Evolutionary conservation across 306 rosid genomes (phyloP).

Genomic region (Prunus salicina): DNA sequence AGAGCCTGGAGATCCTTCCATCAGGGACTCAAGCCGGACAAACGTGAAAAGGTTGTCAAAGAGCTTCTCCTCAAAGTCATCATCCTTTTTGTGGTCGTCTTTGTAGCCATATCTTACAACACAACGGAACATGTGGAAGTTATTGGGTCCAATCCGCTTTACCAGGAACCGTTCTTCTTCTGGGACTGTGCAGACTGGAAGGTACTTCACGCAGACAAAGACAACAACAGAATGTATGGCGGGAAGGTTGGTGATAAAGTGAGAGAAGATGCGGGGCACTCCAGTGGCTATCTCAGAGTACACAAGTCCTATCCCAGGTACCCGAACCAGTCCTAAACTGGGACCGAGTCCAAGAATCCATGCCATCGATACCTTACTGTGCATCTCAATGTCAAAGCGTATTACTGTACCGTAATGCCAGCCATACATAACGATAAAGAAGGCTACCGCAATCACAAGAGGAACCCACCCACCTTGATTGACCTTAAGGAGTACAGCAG

Average conservation of each 20-base stretch:
- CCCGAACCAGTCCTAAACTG: conserved; percentile 91
- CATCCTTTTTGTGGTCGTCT: conserved; percentile 86
- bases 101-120: conserved; percentile 88
- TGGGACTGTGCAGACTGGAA: conserved; percentile 88
- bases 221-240: conserved; percentile 91
- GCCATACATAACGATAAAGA: conserved; percentile 71
- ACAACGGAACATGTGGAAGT: conserved; percentile 86
- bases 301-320: conserved; percentile 90
- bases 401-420: conserved; percentile 90
- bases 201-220: conserved; percentile 89
- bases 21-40: conserved; percentile 74
- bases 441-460: conserved; percentile 75
- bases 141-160: conserved; percentile 82
- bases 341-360: conserved; percentile 98
- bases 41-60: conserved; percentile 65
- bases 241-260: conserved; percentile 91
- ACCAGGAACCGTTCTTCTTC: conserved; percentile 91
- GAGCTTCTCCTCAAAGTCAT: conserved; percentile 80
- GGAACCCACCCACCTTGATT: conserved; percentile 98
- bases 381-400: conserved; percentile 85
- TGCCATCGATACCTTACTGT: conserved; percentile 91
- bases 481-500: conserved; percentile 80
- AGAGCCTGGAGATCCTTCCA: conserved; percentile 87
- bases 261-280: conserved; percentile 90
- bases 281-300: conserved; percentile 93